Evolutionary conservation across 2,329 filamentous ascomycete genomes (phyloP).

Genomic region (Talaromyces sp.): DNA sequence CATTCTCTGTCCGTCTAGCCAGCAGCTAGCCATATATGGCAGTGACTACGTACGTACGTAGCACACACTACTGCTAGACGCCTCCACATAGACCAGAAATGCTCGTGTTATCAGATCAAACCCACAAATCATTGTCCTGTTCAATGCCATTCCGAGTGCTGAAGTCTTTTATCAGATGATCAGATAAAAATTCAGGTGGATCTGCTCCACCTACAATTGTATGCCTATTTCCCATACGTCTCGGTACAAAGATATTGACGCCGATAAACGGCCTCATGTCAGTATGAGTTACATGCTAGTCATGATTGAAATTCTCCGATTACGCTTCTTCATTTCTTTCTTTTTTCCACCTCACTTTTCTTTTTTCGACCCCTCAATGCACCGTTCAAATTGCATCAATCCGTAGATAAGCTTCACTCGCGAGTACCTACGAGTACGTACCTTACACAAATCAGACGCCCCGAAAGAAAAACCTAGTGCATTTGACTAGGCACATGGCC

Average conservation of each 20-base stretch:
- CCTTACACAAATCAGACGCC: no score
- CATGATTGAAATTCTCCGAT: not conserved
- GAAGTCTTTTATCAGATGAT: constrained; percentile 11
- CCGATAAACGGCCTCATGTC: constrained; percentile 2
- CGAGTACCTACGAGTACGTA: not conserved
- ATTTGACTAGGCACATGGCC: not conserved
- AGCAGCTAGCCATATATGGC: not conserved
- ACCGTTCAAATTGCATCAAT: not conserved
- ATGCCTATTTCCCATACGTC: no score
- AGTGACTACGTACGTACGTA: not conserved
- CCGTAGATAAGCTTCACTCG: no score
- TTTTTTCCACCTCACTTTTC: not conserved
- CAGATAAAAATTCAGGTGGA: constrained; percentile 9
- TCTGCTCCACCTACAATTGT: not conserved
- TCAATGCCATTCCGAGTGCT: not conserved
- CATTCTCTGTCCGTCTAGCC: not conserved
- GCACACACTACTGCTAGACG: not conserved
- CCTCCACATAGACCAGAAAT: not conserved
- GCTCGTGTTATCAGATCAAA: constrained; percentile 13
- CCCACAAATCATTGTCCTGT: not conserved
- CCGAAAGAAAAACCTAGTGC: no score
- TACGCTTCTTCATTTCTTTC: not conserved
- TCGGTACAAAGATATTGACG: no score
- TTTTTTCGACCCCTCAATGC: not conserved
- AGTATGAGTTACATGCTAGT: not conserved